Evolutionary conservation across 768 basidiomycete genomes (phyloP), one percentile per base, ranked within the genome.

Genomic region (Lactarius deliciosus): DNA sequence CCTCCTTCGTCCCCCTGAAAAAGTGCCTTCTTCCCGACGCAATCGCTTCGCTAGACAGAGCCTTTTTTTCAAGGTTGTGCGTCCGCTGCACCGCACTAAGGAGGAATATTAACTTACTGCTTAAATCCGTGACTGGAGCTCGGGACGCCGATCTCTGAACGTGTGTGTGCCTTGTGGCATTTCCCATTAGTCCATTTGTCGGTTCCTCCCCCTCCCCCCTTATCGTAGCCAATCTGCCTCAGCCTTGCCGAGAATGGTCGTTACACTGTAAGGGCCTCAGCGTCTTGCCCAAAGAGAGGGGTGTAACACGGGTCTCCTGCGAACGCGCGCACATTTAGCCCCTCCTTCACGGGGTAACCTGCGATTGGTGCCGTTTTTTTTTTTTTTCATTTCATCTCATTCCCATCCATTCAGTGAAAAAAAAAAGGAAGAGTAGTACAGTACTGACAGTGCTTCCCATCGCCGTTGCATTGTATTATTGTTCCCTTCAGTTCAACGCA

Each of bases 211-310:
- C 36, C 34, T 16, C 57, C n/a, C 22, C 62, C 57, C 57, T 38
- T 58, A 55, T 65, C 62, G 25, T 47, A 64, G 66, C n/a, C 22
- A 64, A 68, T 68, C 66, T 60, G 15, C 57, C 66, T 56, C 47
- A 41, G 7, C 32, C 22, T 25, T 64, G 10, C 53, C 63, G 16
- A 64, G 60, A 68, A n/a, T 8, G 36, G 66, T 32, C n/a, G 56
- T 15, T 18, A 25, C 7, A 4, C 30, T 64, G 60, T 68, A 57
- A 64, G 64, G 59, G 43, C 5, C 32, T 11, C 32, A 28, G 41
- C 58, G 3, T 32, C 25, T 53, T 36, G 5, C 63, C 66, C 63
- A 28, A 68, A 68, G 41, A 64, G 41, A 38, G 36, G 11, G 58
- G 66, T 20, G 28, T 32, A 20, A 36, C 15, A 18, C 43, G 11